Percentiles rank a stretch among this genome's conserved stretches.
Conservation (phyloP, 805 yeast species). For the Vanderwaltozyma tropicalis region DNA sequence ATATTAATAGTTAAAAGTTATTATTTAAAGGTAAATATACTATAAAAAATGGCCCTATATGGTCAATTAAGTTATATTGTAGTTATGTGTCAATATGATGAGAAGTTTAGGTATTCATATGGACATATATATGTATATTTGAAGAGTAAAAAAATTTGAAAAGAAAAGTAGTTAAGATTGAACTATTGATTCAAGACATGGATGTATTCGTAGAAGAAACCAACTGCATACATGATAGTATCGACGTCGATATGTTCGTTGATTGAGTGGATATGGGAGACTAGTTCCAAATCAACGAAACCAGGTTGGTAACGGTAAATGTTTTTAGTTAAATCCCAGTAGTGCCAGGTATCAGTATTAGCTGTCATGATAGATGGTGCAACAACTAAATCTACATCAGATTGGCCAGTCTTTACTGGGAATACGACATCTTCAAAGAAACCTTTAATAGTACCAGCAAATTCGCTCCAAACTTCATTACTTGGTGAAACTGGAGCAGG, state of each 20-base stretch:
- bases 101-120: no score
- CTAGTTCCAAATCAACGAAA: background rate
- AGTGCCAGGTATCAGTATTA: conserved; percentile 52
- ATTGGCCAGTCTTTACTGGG: background rate
- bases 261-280: conserved; percentile 10
- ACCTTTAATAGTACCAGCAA: conserved; percentile 47
- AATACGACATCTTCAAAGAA: conserved; percentile 42
- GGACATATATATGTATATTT: no score
- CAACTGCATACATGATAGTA: conserved; percentile 15
- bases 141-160: no score
- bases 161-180: no score
- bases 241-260: conserved; percentile 16
- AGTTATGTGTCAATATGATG: background rate
- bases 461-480: conserved; percentile 29
- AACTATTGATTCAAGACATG: conserved; percentile 5
- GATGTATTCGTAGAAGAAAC: conserved; percentile 14
- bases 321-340: conserved; percentile 45
- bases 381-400: conserved; percentile 18
- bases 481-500: conserved; percentile 34
- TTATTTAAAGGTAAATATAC: no score
- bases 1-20: no score
- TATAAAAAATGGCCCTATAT: no score
- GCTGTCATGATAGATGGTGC: conserved; percentile 46
- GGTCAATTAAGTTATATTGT: no score
- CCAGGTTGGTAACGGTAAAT: conserved; percentile 37